Evolutionary conservation across 2,329 filamentous ascomycete species (phyloP).

Genomic region (Cryphonectria nitschkei): DNA sequence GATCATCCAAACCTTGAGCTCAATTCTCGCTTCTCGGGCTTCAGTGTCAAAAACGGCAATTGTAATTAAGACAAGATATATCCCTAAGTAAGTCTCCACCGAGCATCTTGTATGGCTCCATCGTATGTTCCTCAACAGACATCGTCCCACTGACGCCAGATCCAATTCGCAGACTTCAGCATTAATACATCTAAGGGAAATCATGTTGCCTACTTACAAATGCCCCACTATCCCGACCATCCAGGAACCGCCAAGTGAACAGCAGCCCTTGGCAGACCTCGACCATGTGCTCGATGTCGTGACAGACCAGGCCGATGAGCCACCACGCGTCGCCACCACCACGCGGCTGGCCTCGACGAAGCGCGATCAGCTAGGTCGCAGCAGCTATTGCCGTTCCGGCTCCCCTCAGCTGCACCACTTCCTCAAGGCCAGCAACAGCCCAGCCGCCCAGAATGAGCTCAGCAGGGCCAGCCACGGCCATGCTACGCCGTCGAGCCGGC

Average conservation of each 20-base stretch:
- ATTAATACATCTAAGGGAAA: not conserved
- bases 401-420: constrained; percentile 19
- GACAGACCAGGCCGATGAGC: not conserved
- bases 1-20: not conserved
- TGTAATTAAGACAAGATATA: not conserved
- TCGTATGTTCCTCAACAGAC: constrained; percentile 17
- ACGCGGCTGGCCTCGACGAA: constrained; percentile 4
- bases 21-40: not conserved
- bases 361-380: not conserved
- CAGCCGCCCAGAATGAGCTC: constrained; percentile 29
- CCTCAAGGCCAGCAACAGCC: constrained; percentile 17
- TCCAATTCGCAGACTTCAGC: constrained; percentile 3
- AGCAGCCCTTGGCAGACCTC: constrained; percentile 12
- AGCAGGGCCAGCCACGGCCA: constrained; percentile 24
- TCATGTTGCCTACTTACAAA: constrained; percentile 24
- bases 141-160: constrained; percentile 9
- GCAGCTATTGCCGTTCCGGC: constrained; percentile 12
- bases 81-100: constrained; percentile 9
- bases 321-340: not conserved
- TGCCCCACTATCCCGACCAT: constrained; percentile 24
- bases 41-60: not conserved
- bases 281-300: not conserved
- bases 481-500: not conserved
- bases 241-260: constrained; percentile 18
- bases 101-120: constrained; percentile 1